Evolutionary conservation across 371 early-diverging fungal species (phyloP), one percentile per base, ranked within the genome.

Genomic region (Haplosporangium sp.): DNA sequence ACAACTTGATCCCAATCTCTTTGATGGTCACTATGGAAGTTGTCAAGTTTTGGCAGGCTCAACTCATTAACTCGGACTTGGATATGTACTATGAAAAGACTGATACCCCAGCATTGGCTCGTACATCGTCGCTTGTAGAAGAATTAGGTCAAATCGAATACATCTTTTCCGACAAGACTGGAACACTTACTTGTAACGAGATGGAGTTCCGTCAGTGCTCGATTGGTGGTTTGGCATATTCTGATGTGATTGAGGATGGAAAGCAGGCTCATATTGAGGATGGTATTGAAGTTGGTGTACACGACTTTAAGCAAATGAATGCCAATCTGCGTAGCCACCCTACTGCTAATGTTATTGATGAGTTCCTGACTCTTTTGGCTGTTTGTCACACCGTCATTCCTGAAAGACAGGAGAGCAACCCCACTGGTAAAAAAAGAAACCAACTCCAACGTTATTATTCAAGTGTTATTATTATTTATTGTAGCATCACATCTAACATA

Each of bases 341-440:
- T 9, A 89, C 89, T 13, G 88, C 90, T 40, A 88, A 89, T 74
- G 86, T 89, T 44, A 89, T 93, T 63, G 88, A 90, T 40, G 94
- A 94, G 77, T 95, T 94, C 67, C 85, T 95, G 72, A 92, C 92
- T 11, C 83, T 97, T n/a, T 86, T 99, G 37, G 92, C 97, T 10
- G 91, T 93, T 17, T 99, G 99, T 84, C 98, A 99, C 84, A 99
- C 98, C 4, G 99, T 99, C 15, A 97, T 98, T 83, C 97, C 98
- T 4, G 98, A 98, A 83, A 73, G 78, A 13, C 87, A 86, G 48
- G 92, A 93, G 68, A 56, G 52, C 59, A 92, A 88, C n/a, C 85
- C 91, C 15, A 88, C 87, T 20, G 78, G 78, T 77, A 67, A 40
- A 35, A 38, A 50, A 19, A 11, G 44, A 45, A 10, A 3, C 8